These are phyloP conservation scores for Colletotrichum sp. DNA, from an alignment of 2,329 filamentous ascomycete genomes.

Conservation along the genomic window DNA sequence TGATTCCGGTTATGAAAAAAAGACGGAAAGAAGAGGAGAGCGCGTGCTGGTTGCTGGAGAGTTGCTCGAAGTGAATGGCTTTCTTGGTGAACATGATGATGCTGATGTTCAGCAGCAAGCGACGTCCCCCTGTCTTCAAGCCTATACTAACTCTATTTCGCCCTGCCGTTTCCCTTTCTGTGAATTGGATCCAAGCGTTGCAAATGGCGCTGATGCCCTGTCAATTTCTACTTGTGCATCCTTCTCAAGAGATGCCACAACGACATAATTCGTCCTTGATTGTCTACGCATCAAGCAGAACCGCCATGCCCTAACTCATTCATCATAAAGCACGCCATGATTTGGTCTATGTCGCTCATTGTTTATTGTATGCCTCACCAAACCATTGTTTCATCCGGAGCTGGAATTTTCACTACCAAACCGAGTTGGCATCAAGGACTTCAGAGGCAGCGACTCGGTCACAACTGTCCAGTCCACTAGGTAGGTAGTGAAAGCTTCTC, in stretches of 20 bases:
- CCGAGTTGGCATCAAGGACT: background rate
- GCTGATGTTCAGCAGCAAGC: background rate
- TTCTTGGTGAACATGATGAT: background rate
- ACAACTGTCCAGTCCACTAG: background rate
- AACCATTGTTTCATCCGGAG: background rate
- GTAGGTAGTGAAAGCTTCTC: background rate
- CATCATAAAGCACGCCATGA: background rate
- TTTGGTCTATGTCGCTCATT: background rate
- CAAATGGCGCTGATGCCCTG: background rate
- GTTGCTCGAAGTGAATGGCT: background rate
- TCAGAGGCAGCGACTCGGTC: background rate
- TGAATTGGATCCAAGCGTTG: background rate
- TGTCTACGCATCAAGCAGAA: background rate
- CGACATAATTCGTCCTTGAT: background rate
- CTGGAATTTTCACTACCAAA: background rate
- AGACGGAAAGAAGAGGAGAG: background rate
- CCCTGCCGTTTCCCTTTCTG: rapidly evolving
- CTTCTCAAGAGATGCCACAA: background rate
- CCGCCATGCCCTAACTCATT: background rate
- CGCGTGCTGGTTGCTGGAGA: background rate
- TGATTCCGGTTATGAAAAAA: background rate
- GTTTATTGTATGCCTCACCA: background rate
- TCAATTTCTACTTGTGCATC: background rate
- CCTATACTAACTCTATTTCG: background rate
- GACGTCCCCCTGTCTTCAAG: background rate